Evolutionary conservation across 2,329 filamentous ascomycete genomes (phyloP).

Genomic region (Coniosporium uncinatum): DNA sequence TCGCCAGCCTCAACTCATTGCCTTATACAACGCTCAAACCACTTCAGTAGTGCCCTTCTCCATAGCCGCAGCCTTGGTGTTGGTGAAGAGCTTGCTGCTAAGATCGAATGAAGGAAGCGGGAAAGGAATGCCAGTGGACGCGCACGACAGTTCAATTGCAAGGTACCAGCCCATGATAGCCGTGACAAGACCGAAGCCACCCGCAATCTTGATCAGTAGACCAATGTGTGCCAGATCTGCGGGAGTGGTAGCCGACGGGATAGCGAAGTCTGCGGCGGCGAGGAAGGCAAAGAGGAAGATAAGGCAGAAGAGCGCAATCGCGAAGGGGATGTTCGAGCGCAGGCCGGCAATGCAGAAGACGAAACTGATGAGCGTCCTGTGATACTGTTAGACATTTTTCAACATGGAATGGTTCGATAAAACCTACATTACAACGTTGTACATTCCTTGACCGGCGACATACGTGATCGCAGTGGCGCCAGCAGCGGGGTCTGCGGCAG

Average conservation of each 20-base stretch:
- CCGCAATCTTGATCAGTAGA: conserved; percentile 13
- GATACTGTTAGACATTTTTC: background rate
- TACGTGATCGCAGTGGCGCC: too few species aligned
- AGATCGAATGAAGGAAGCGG: conserved; percentile 1
- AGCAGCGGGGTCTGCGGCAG: too few species aligned
- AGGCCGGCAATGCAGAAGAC: conserved; percentile 14
- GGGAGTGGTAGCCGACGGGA: conserved; percentile 8
- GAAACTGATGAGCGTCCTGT: conserved; percentile 16
- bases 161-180: conserved; percentile 15
- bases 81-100: too few species aligned
- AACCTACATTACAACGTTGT: too few species aligned
- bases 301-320: conserved; percentile 13
- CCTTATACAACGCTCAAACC: too few species aligned
- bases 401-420: too few species aligned
- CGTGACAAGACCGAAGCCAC: conserved; percentile 17
- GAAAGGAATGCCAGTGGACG: conserved; percentile 1
- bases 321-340: conserved; percentile 16
- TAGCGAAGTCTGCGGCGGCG: conserved; percentile 16
- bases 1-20: too few species aligned
- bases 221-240: conserved; percentile 12
- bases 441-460: too few species aligned
- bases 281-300: conserved; percentile 18
- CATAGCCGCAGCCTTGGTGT: too few species aligned
- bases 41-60: too few species aligned
- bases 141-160: conserved; percentile 3